Evolutionary conservation across 1,139 yeast species (phyloP), one percentile per base, ranked within the genome.

Genomic region (Pneumocystis murina): DNA sequence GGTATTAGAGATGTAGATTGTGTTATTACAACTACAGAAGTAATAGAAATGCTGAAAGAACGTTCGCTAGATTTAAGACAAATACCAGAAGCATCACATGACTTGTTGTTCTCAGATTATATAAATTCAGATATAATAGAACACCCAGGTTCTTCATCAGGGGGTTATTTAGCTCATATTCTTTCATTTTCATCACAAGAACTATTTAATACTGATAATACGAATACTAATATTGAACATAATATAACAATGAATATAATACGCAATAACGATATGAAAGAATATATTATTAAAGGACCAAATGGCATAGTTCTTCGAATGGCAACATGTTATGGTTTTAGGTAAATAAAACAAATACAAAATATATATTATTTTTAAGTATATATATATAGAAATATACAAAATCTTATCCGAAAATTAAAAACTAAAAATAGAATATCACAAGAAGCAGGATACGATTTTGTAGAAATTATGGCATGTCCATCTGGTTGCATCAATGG

Each of bases 401-500:
- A 94, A 72, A 92, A 92, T 73, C 76, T 92, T 71, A 96, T 91
- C 10, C 77, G 98, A 63, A 87, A 86, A 72, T 78, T 92, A 68
- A 87, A 86, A 70, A 84, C 83, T 35, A 70, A 71, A 68, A 69
- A 28, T 69, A 69, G 61, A 67, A 65, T 40, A 72, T 68, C 20
- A 72, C 62, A 87, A 68, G 85, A 92, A 0, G 75, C 82, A 24
- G 79, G 77, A 60, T 85, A 88, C 70, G 95, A 89, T 68, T 88
- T 87, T 70, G 89, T 92, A 4, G 98, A 92, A 71, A 87, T 92
- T 48, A 91, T 90, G 97, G 98, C 98, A 0, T 92, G 98, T 73
- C 98, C 98, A 2, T 89, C 88, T 54, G 99, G 98, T 0, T 92
- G 98, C 71, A 87, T 91, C 65, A 92, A 92, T 71, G 99, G 99